Conservation (phyloP, 371 early-diverging fungal genomes). For the Rhizomucor miehei region DNA sequence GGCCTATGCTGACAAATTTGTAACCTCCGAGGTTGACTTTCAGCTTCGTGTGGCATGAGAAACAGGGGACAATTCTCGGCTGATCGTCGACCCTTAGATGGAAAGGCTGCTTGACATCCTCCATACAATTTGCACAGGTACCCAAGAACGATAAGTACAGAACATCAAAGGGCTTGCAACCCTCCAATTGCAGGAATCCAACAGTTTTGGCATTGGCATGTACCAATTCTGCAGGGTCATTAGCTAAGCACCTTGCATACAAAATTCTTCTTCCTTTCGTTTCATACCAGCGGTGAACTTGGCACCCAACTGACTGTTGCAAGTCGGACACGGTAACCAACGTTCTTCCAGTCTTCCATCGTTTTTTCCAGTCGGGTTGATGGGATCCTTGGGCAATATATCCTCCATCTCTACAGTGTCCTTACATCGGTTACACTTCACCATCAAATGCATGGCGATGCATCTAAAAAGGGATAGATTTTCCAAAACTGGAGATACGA, state of each 20-base stretch:
- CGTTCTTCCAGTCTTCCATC: conserved; percentile 26
- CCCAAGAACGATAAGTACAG: conserved; percentile 62
- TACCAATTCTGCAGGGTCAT: conserved; percentile 38
- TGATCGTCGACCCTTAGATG: conserved; percentile 29
- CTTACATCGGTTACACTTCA: conserved; percentile 78
- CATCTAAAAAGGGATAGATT: conserved; percentile 66
- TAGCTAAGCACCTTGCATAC: conserved; percentile 3
- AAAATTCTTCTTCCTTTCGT: background rate
- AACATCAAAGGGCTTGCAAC: conserved; percentile 66
- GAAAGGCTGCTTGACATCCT: conserved; percentile 25
- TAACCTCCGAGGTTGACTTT: conserved; percentile 42
- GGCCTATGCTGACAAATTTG: conserved; percentile 50
- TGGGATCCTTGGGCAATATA: conserved; percentile 39
- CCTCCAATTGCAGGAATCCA: conserved; percentile 74
- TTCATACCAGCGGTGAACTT: conserved; percentile 26
- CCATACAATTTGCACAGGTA: conserved; percentile 57
- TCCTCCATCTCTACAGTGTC: conserved; percentile 51
- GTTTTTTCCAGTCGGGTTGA: conserved; percentile 4
- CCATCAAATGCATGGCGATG: conserved; percentile 54
- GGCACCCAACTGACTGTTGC: conserved; percentile 60
- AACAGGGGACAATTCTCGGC: conserved; percentile 45
- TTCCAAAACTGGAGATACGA: conserved; percentile 54
- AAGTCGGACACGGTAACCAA: conserved; percentile 69
- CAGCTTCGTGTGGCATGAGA: conserved; percentile 53
- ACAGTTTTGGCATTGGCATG: conserved; percentile 53